Evolutionary conservation across 2,329 filamentous ascomycete species (phyloP).

Genomic region (Cladosporium sp.): DNA sequence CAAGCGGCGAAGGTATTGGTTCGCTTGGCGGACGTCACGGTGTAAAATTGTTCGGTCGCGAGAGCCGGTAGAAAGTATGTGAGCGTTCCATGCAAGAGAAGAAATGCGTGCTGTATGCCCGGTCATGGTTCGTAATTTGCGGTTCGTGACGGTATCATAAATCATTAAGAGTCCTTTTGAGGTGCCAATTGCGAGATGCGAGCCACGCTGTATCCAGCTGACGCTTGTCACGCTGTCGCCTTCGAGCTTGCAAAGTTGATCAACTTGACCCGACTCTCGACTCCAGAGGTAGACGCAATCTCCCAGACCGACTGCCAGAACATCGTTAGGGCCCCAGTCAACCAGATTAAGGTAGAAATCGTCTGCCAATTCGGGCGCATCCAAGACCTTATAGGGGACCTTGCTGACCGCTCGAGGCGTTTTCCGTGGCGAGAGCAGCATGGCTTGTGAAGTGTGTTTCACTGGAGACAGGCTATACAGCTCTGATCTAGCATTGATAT

Average conservation of each 20-base stretch:
- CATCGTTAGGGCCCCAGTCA: constrained; percentile 94
- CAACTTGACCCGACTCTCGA: constrained; percentile 82
- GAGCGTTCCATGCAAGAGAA: constrained; percentile 94
- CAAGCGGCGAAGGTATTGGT: constrained; percentile 82
- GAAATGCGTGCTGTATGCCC: constrained; percentile 92
- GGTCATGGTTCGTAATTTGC: constrained; percentile 89
- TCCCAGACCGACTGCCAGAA: constrained; percentile 86
- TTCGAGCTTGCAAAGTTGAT: constrained; percentile 85
- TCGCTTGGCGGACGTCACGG: constrained; percentile 86
- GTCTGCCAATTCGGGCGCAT: constrained; percentile 91
- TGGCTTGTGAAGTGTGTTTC: constrained; percentile 85
- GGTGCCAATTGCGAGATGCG: constrained; percentile 91
- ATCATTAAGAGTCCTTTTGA: constrained; percentile 94
- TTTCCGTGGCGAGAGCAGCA: constrained; percentile 84
- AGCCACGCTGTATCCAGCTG: constrained; percentile 93
- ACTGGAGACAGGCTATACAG: constrained; percentile 95
- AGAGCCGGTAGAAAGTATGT: constrained; percentile 93
- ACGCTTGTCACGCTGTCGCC: constrained; percentile 96
- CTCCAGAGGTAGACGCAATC: constrained; percentile 99
- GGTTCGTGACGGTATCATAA: constrained; percentile 87
- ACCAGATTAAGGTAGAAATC: constrained; percentile 98
- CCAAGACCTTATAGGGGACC: constrained; percentile 94
- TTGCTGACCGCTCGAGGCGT: constrained; percentile 89
- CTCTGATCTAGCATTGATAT: constrained; percentile 83
- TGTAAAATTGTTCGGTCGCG: constrained; percentile 92